Evolutionary conservation across 2,329 filamentous ascomycete species (phyloP), one percentile per base, ranked within the genome.

Genomic region (Capronia americana): DNA sequence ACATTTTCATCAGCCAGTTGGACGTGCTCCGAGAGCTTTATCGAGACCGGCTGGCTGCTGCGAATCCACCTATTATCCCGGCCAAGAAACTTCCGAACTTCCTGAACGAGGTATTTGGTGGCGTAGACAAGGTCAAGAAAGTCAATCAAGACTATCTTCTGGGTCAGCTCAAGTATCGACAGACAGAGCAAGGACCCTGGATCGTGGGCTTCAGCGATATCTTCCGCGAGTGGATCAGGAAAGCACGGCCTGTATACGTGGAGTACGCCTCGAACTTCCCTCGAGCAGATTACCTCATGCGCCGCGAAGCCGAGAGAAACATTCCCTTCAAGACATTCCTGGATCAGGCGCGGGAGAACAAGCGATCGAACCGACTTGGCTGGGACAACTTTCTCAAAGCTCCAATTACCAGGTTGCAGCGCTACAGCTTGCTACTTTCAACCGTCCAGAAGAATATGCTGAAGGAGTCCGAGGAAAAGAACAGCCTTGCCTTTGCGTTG

Each of bases 211-310:
- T 97, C 79, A 97, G 93, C 76, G 95, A 98, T 75, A 92, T 99
- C 57, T 98, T 99, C 83, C 86, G 95, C 65, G 95, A 99, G 80
- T 99, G 95, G 95, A 97, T 98, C 69, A 88, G 95, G 69, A 98
- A 97, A 78, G 95, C 95, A 34, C 92, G 90, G 77, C 83, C 86
- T 2, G 90, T 92, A 11, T 99, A 98, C 76, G 88, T 97, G 67
- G 93, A 96, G 65, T 99, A 98, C 77, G 94, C 94, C 46, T 89
- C 90, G 0, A 89, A 89, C 0, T 98, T 95, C 72, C 94, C 94
- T 0, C 88, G 90, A 65, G 94, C 95, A 0, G 89, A 88, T 44
- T 93, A 92, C 75, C 83, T 93, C 61, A 88, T 99, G 20, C 90
- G 93, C 61, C 91, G 90, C 75, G 95, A 99, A 79, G 85, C 90